Conservation (phyloP, 2,329 filamentous ascomycete species). For the Claviceps paspali region DNA sequence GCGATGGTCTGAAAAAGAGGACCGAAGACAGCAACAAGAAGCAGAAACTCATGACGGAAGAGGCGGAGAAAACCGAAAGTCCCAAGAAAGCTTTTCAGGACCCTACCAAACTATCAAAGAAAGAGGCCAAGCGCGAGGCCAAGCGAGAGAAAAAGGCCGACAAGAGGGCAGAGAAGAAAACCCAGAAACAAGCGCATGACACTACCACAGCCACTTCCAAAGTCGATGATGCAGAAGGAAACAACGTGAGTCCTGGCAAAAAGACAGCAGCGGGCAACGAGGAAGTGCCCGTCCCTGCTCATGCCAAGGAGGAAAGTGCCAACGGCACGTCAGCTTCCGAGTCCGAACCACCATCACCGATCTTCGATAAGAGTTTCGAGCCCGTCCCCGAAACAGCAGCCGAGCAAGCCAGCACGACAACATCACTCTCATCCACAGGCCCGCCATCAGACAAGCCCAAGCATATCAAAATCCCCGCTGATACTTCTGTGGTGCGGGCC, state of each 20-base stretch:
- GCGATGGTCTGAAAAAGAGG: conserved; percentile 44
- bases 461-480: conserved; percentile 50
- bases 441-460: conserved; percentile 47
- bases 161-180: conserved; percentile 15
- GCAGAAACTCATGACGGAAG: conserved; percentile 22
- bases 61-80: conserved; percentile 12
- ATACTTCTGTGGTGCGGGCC: conserved; percentile 60
- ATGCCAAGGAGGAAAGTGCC: conserved; percentile 27
- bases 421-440: conserved; percentile 53
- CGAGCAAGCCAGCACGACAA: conserved; percentile 42
- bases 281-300: conserved; percentile 12
- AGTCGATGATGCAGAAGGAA: conserved; percentile 8
- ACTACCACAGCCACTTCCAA: conserved; percentile 8
- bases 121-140: conserved; percentile 31
- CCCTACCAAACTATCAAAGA: conserved; percentile 32
- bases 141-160: conserved; percentile 30
- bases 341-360: conserved; percentile 34
- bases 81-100: conserved; percentile 31
- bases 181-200: conserved; percentile 14
- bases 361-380: conserved; percentile 38
- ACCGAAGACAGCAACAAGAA: conserved; percentile 39
- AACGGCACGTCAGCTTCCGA: conserved; percentile 32
- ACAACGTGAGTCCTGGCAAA: conserved; percentile 8
- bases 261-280: conserved; percentile 3
- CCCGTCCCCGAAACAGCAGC: conserved; percentile 20